These are phyloP conservation scores for Ophiocordyceps polyrhachis-furcata DNA, from an alignment of 2,329 filamentous ascomycete species.

Conservation along the genomic window DNA sequence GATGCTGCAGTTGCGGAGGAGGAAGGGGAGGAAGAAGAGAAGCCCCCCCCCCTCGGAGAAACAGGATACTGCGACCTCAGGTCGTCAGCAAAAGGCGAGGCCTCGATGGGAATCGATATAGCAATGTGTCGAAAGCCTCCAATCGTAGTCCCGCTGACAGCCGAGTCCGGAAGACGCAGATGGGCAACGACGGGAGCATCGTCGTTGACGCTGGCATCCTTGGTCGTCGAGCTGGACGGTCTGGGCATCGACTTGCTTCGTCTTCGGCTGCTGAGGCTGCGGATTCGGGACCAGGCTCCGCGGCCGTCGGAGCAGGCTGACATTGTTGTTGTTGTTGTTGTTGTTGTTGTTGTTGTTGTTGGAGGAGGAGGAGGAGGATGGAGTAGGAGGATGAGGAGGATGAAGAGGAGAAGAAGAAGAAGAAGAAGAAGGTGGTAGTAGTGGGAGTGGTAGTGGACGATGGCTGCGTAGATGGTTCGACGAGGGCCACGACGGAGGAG, in stretches of 20 bases:
- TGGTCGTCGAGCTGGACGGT: no score
- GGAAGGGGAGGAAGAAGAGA: no score
- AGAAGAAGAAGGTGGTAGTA: no score
- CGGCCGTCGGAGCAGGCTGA: constrained; percentile 19
- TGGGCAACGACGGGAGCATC: no score
- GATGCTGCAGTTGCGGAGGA: not conserved
- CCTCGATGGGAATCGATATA: constrained; percentile 37
- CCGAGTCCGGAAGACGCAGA: constrained; percentile 31
- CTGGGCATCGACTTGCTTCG: constrained; percentile 14
- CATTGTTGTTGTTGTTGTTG: constrained; percentile 12
- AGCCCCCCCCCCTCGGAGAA: constrained; percentile 2
- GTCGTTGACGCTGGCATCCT: no score
- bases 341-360: no score
- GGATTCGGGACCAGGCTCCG: constrained; percentile 23
- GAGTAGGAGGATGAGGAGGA: no score
- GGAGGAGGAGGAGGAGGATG: no score
- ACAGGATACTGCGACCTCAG: constrained; percentile 17
- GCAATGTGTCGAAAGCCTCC: constrained; percentile 38
- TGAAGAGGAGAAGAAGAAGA: not conserved
- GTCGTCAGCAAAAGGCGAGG: constrained; percentile 11
- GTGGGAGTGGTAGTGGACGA: no score
- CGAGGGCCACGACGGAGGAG: no score
- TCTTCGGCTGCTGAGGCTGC: constrained; percentile 13
- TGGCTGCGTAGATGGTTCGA: no score
- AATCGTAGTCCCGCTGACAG: constrained; percentile 32